Base-by-base conservation (phyloP, 2,329 filamentous ascomycete genomes). In the Trichoderma koningiopsis region DNA sequence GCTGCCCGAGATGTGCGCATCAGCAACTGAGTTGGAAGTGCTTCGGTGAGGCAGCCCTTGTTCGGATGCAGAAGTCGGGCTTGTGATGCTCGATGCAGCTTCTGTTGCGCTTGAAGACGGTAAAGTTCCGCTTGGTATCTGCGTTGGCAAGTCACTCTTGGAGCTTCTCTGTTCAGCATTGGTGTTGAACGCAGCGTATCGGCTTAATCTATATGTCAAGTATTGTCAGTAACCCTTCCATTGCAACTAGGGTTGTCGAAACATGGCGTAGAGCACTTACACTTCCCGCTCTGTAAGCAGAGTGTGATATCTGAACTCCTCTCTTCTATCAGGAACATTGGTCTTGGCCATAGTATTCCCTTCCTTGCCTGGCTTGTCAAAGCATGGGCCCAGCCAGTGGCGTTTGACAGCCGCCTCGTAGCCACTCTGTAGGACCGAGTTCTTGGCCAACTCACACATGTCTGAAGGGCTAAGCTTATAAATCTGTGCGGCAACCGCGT, bases 361-460 rank as follows among this genome's bases (percentile, higher is more conserved):
- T 69, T 87, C 85, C 52, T 92, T 90, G 3, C 96, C 96, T 0
- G 92, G 91, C 53, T 91, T 82, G 76, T 92, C 85, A 78, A 91
- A 98, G 72, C 92, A 88, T 29, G 86, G 83, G 1, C 96, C 96
- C 5, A 99, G 83, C 95, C 95, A 99, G 79, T 94, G 89, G 76
- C 94, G 89, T 81, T 99, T 99, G 75, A 98, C 85, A 19, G 89
- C 87, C 74, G 92, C 85, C 78, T 99, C 96, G 76, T 97, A 99
- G 5, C 96, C 96, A 78, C 93, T 97, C 79, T 99, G 96, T 75
- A 91, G 89, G 53, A 99, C 96, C 11, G 93, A 97, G 78, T 98
- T 95, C 81, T 97, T 97, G 27, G 96, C 96, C 69, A 99, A 82
- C 81, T 99, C 96, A 77, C 96, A 99, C 96, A 99, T 99, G 76